Base-by-base conservation (phyloP, 2,329 filamentous ascomycete species). In the Bisporella sp. region DNA sequence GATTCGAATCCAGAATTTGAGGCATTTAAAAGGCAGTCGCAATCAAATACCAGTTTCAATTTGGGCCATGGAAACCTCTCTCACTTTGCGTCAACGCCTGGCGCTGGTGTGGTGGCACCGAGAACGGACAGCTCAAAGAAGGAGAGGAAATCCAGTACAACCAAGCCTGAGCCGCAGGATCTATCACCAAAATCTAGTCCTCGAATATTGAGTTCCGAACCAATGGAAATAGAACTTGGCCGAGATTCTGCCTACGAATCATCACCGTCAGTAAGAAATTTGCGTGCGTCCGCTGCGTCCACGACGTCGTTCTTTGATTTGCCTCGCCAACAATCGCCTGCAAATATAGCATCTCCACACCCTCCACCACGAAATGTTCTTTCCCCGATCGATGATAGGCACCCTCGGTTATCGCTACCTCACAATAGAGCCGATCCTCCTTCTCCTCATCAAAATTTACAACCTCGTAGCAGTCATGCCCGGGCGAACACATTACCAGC, bases 1-100 rank as follows among this genome's bases (percentile, higher is more conserved):
- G 86, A 92, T 60, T 81, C 84, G 33, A 90, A 91, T 60, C 79
- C 86, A 5, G 84, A 90, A n/a, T 92, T 87, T 56, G 88, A 92
- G 64, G 85, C 85, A 2, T 92, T 95, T 64, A 77, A 76, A 59
- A 81, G 77, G 56, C 84, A 89, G 62, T 78, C 81, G n/a, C 87
- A 91, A 61, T 74, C 78, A 35, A 84, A 83, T 58, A 72, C 67
- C 44, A 69, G 69, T 39, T 80, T 80, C 57, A 73, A 66, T 33
- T 66, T 84, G 6, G 56, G 62, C 28, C 64, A 65, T 59, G 63
- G 64, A 29, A 63, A 62, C 68, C 71, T 51, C 65, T 69, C 73
- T 1, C 71, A 77, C 52, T 76, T 79, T 54, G 66, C 68, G 29
- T 68, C 69, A 12, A 59, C 61, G 5, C 62, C 64, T 5, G 56